Evolutionary conservation across 2,329 filamentous ascomycete genomes (phyloP), one percentile per base, ranked within the genome.

Genomic region (Nectriaceae sp.): DNA sequence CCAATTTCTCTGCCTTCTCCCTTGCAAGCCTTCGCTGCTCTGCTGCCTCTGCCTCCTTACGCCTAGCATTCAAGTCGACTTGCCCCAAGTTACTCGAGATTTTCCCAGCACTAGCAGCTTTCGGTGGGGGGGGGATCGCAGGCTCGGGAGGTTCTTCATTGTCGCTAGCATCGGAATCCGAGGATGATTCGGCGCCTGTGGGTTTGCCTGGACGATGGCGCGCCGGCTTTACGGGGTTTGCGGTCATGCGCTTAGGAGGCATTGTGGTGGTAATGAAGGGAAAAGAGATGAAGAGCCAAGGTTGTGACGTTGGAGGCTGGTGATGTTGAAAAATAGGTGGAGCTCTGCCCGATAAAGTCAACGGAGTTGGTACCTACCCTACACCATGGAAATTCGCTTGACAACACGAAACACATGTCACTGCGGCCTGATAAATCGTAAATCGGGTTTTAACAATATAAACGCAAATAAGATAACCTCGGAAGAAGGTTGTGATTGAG

Each of bases 231-330:
- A 87, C 73, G 3, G 90, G 91, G 65, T 97, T 96, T 54, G 92
- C 91, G 54, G 93, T 97, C 89, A 97, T 96, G 64, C 89, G 88
- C 68, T 89, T 91, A 11, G 86, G 83, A 53, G 88, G 85, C 79
- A 82, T 83, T 49, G 44, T 63, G 57, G 46, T 5, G 21, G 13
- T 22, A 8, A 35, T 29, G 36, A 26, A 15, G 42, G 40, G 24
- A 6, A 18, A 11, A 11, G 10, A 6, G 39, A 20, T 19, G 31
- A 49, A 29, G 40, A 49, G 36, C 31, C 19, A 29, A 18, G 43
- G 35, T 24, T 13, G 44, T 22, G 26, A 40, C 20, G 44, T n/a
- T 43, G 40, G 24, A 36, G 39, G 42, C 38, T 38, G 21, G 26
- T 24, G 37, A 40, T 47, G 20, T 44, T 42, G 24, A 21, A 21